Percentiles rank a stretch among this genome's conserved stretches.
Evolutionary conservation across 2,329 filamentous ascomycete species (phyloP).

Genomic region (Colletotrichum tofieldiae): DNA sequence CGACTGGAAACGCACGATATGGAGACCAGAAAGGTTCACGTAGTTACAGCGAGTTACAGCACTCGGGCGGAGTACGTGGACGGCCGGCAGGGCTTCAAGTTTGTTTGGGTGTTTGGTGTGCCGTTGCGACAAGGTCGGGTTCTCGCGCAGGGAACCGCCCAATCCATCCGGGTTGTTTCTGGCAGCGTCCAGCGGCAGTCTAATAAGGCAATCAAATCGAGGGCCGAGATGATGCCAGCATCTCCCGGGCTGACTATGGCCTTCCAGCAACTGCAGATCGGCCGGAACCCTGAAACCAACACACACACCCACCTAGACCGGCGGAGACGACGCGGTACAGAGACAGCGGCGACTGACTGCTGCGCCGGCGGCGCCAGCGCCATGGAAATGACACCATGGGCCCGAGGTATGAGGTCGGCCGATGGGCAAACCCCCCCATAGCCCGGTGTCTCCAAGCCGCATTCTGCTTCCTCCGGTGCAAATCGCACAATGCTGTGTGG

Average conservation of each 20-base stretch:
- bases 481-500: conserved; percentile 33
- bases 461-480: neutral
- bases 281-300: neutral
- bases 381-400: conserved; percentile 21
- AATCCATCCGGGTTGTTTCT: conserved; percentile 10
- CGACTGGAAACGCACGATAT: conserved; percentile 15
- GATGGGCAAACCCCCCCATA: neutral
- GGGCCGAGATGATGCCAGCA: conserved; percentile 12
- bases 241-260: neutral
- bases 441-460: neutral
- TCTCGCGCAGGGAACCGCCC: neutral
- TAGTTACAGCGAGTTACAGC: conserved; percentile 6
- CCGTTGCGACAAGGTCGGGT: neutral
- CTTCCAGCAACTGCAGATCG: conserved; percentile 2
- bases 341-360: neutral
- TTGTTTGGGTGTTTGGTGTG: neutral
- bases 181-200: neutral
- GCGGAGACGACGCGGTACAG: neutral
- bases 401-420: neutral
- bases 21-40: neutral
- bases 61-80: neutral
- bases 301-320: too few species aligned
- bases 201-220: neutral
- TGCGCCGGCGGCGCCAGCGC: conserved; percentile 9
- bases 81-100: neutral